phyloP scores from a whole-genome alignment of 1,139 yeast genomes.

The Kodamaea arcana region DNA sequence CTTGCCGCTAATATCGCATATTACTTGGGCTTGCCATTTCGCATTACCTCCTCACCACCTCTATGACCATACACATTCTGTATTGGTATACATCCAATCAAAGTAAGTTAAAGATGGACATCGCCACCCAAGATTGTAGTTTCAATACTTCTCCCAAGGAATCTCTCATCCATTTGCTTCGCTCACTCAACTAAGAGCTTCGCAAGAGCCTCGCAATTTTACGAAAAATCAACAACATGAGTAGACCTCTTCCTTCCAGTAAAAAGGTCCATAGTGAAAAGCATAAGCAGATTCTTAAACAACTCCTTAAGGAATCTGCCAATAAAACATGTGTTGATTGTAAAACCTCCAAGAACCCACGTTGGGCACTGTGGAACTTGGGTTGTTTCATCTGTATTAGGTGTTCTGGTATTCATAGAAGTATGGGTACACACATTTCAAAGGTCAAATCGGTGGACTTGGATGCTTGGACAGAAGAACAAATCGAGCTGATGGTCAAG shows the following conservation, averaged over 20 bases:
- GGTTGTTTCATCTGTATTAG: constrained; percentile 88
- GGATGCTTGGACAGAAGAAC: constrained; percentile 96
- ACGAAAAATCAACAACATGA: too few relatives aligned
- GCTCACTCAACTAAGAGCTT: too few relatives aligned
- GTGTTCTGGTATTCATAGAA: constrained; percentile 93
- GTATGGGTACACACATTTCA: constrained; percentile 92
- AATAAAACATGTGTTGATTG: constrained; percentile 90
- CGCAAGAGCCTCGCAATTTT: too few relatives aligned
- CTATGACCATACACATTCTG: too few relatives aligned
- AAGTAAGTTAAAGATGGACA: too few relatives aligned
- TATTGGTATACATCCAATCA: too few relatives aligned
- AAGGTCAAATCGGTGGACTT: constrained; percentile 86
- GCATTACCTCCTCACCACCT: too few relatives aligned
- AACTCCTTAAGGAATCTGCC: constrained; percentile 67
- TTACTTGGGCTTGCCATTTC: too few relatives aligned
- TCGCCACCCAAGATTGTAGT: too few relatives aligned
- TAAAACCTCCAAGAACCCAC: constrained; percentile 80
- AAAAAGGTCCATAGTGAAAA: constrained; percentile 45
- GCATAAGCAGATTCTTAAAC: constrained; percentile 67
- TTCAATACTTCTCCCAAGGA: too few relatives aligned
- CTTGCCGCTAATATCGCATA: too few relatives aligned
- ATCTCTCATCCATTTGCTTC: too few relatives aligned
- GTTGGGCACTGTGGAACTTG: constrained; percentile 97
- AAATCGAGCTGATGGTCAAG: constrained; percentile 71
- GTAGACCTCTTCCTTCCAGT: constrained; percentile 35